Base-by-base conservation (phyloP, 1,284 basidiomycete genomes). In the Ganoderma meredithae region DNA sequence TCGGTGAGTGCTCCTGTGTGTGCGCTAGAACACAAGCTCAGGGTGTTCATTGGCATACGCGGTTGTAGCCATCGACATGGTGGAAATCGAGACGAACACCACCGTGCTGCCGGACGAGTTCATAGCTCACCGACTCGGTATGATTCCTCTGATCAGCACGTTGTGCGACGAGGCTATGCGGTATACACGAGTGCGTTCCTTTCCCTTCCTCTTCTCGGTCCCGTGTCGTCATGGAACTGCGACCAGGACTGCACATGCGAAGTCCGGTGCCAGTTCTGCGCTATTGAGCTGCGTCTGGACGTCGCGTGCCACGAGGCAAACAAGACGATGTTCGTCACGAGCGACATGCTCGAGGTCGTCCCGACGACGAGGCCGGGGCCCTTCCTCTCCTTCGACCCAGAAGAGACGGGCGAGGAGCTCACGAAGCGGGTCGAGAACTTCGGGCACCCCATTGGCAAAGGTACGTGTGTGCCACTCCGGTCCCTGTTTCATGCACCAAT, bases 31-130 rank as follows among this genome's bases (percentile, higher is more conserved):
- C 17, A 61, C 27, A 43, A 53, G 22, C 47, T 47, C 59, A 10
- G 27, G 27, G 22, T 47, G 10, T 40, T 39, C 31, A 41, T 49
- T 12, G 36, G 22, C 19, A 22, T 36, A n/a, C 27, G 10, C 31
- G 17, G 43, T 31, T 43, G 65, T 74, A 95, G 97, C 97, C 33
- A 99, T 99, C 75, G 98, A 99, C 83, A 92, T 97, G 82, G 97
- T 99, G 3, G 95, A 97, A 79, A 93, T 99, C 73, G 87, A 93
- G 71, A 88, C 89, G 67, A 99, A 99, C 79, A 97, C 96, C 9
- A 92, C 94, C 0, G 97, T 99, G 3, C 83, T 99, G 41, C 95
- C 97, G 1, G 98, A 99, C 81, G 98, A 99, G 82, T 98, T 98
- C 83, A 92, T 99, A 70, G 95, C 96, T 0, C 98, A 99, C 80